Base-by-base conservation (phyloP, 345 rosid genomes). In the Populus euphratica region DNA sequence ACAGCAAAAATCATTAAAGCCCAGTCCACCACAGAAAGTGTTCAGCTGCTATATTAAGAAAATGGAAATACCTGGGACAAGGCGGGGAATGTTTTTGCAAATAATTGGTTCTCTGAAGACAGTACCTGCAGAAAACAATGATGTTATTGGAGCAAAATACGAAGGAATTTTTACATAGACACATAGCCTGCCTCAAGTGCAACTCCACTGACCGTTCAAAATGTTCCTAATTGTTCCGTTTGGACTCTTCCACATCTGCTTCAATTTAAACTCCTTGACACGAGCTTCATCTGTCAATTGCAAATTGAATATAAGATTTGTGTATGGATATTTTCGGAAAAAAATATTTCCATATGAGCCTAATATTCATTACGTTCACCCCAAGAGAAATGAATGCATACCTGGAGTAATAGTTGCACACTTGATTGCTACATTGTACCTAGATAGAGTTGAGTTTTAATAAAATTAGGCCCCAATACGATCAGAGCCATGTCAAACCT, bases 181-280 rank as follows among this genome's bases (percentile, higher is more conserved):
- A 29, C 1, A 73, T 14, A 70, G 0, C 29, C 70, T 18, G 70
- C 59, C 36, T 50, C 10, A 77, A 76, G 18, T 35, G 25, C 72
- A 43, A 10, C 44, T 65, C 73, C 63, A 73, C 90, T 82, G 23
- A 93, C 99, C 99, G 81, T 95, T 95, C 84, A 95, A 85, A 72
- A 95, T 95, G 80, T 95, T 95, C 86, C 99, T 91, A 65, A 95
- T 93, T 63, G 99, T 95, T 56, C 99, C 97, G 78, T 96, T 93
- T 31, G 98, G 98, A 83, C 99, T 96, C 85, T 75, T 96, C 99
- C 99, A 96, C 99, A 96, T 96, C 69, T 86, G 84, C 88, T 93
- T 96, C 90, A 96, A 88, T 61, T 64, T 84, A 83, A 93, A 96
- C 85, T 96, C 99, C 84, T 88, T 82, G 39, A 93, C 84, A 72